Base-by-base conservation (phyloP, 352 stramenopile genomes). In the Pythium rishiriense region DNA sequence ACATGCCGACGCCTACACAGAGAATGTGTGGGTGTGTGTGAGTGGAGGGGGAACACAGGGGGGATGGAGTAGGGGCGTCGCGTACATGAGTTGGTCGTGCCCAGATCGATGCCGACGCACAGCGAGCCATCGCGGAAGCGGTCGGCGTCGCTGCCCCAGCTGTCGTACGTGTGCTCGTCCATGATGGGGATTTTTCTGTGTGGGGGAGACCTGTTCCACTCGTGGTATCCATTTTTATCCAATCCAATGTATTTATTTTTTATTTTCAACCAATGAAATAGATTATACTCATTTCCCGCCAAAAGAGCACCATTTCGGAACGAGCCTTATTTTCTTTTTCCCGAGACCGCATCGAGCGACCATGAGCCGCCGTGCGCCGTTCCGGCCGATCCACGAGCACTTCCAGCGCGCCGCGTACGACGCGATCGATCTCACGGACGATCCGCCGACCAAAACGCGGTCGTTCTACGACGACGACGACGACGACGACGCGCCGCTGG, bases 31-130 rank as follows among this genome's bases (percentile, higher is more conserved):
- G n/a, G n/a, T n/a, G n/a, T n/a, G n/a, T n/a, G n/a, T n/a, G n/a
- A n/a, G n/a, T n/a, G n/a, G n/a, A n/a, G n/a, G n/a, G n/a, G n/a
- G n/a, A n/a, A n/a, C 28, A 24, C 43, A 14, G n/a, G 41, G 3
- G 24, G 14, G 43, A 17, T 64, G 14, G 39, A 0, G 14, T 9
- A 58, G 19, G 19, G 19, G 7, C 14, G n/a, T n/a, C n/a, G 61
- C 70, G 69, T 69, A 93, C 98, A 99, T 19, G 96, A 99, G 84
- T 99, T 99, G 25, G 98, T 99, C 10, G 98, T 99, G 73, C 98
- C 98, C 60, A 99, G 85, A 85, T 99, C 98, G 73, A 99, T 99
- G 62, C 98, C 98, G 62, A 99, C 98, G 66, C 83, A 93, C 51
- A 92, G 76, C 43, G 73, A 77, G 58, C 82, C 85, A 54, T 94